These are phyloP conservation scores for Cercophora samala DNA, from an alignment of 495 filamentous ascomycete species.

Conservation along the genomic window DNA sequence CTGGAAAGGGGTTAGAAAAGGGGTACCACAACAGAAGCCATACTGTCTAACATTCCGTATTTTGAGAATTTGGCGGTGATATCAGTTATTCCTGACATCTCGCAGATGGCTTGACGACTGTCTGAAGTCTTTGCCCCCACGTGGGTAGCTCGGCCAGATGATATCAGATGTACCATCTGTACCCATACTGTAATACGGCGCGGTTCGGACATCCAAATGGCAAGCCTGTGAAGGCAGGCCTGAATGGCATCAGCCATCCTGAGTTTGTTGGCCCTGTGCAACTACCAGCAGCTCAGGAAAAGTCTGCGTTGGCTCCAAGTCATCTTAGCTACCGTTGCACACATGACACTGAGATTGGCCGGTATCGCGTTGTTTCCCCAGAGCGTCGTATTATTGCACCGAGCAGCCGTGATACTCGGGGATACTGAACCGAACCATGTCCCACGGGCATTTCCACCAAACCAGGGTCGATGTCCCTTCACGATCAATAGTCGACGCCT, in stretches of 20 bases:
- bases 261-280: background rate
- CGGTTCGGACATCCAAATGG: conserved; percentile 4
- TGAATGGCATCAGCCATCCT: background rate
- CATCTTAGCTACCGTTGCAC: background rate
- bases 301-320: background rate
- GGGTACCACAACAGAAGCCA: conserved; percentile 3
- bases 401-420: conserved; percentile 7
- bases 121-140: background rate
- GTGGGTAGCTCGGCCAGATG: background rate
- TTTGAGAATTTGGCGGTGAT: background rate
- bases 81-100: background rate
- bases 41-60: background rate
- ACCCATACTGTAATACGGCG: conserved; percentile 1
- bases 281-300: background rate
- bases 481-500: no score
- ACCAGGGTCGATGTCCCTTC: background rate
- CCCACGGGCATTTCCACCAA: background rate
- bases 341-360: background rate
- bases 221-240: background rate
- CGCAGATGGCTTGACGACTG: background rate
- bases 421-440: background rate
- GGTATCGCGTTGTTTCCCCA: conserved; percentile 1
- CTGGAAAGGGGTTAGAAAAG: background rate
- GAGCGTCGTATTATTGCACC: background rate
- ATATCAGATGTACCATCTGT: background rate